A percentile compares a stretch with the other conserved stretches of the same genome.
phyloP scores from a whole-genome alignment of 441 rosid genomes.

The Populus hybrid region DNA sequence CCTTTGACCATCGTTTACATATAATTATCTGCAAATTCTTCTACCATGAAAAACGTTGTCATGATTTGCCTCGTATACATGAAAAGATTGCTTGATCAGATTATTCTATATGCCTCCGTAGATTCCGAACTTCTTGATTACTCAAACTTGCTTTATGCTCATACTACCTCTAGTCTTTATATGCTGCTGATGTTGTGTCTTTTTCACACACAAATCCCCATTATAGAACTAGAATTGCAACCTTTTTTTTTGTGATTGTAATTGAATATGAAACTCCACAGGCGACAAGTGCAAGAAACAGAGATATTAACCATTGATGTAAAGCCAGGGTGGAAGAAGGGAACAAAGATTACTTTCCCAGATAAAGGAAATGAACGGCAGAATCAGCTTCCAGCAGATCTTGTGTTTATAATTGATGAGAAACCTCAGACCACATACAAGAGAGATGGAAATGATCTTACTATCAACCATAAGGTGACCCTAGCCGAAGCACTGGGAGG shows the following conservation, averaged over 20 bases:
- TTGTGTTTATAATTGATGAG: slow-evolving; percentile 79
- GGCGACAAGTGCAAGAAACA: slow-evolving; percentile 63
- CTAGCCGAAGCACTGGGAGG: slow-evolving; percentile 91
- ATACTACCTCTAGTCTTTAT: neutral
- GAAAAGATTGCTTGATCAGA: neutral
- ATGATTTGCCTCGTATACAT: neutral
- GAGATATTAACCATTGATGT: slow-evolving; percentile 81
- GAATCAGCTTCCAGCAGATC: slow-evolving; percentile 88
- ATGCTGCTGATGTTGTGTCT: neutral
- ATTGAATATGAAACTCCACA: slow-evolving; percentile 20
- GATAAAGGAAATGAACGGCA: slow-evolving; percentile 91
- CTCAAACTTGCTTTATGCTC: neutral
- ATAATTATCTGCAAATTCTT: neutral
- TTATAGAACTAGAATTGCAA: neutral
- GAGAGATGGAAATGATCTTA: slow-evolving; percentile 82
- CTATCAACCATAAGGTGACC: slow-evolving; percentile 47
- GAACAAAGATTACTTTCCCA: slow-evolving; percentile 85
- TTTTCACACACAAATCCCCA: neutral
- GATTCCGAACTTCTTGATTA: neutral
- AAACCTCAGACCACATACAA: slow-evolving; percentile 61
- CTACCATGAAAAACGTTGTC: neutral
- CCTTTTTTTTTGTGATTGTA: neutral
- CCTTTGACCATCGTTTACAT: neutral
- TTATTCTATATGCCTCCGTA: neutral
- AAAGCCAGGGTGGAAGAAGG: slow-evolving; percentile 97